phyloP scores from a whole-genome alignment of 441 rosid species.

The Pelargonium myrrhifolium region DNA sequence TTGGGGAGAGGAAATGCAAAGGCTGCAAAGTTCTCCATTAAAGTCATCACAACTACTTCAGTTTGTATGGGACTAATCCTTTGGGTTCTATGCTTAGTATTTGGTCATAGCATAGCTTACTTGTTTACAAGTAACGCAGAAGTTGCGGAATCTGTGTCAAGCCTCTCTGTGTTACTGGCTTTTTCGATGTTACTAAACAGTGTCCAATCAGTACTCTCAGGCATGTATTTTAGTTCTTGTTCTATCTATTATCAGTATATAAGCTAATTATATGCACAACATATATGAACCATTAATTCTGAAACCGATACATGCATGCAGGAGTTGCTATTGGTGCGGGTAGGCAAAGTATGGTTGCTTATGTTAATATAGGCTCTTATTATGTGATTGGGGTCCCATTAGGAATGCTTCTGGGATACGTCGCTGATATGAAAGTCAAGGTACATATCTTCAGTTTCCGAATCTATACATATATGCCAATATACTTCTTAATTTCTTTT shows the following conservation, averaged over 20 bases:
- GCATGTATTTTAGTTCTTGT: constrained; percentile 18
- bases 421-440: constrained; percentile 20
- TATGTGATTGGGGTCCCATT: constrained; percentile 38
- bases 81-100: constrained; percentile 34
- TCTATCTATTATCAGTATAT: neutral
- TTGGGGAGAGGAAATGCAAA: constrained; percentile 52
- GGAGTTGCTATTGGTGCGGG: constrained; percentile 44
- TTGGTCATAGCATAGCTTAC: constrained; percentile 34
- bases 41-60: constrained; percentile 36
- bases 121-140: constrained; percentile 39
- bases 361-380: constrained; percentile 32
- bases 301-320: constrained; percentile 14
- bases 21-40: constrained; percentile 48
- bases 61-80: constrained; percentile 32
- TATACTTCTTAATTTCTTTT: neutral
- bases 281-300: too few species aligned
- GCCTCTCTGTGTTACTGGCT: constrained; percentile 44
- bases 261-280: too few species aligned
- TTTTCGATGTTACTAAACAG: constrained; percentile 52
- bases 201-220: constrained; percentile 52
- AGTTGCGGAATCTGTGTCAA: constrained; percentile 35
- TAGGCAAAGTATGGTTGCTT: constrained; percentile 34
- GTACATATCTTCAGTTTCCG: constrained; percentile 9
- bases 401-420: constrained; percentile 34
- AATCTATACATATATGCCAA: neutral